Evolutionary conservation across 2,329 filamentous ascomycete species (phyloP).

Genomic region (Simplicillium aogashimaense): DNA sequence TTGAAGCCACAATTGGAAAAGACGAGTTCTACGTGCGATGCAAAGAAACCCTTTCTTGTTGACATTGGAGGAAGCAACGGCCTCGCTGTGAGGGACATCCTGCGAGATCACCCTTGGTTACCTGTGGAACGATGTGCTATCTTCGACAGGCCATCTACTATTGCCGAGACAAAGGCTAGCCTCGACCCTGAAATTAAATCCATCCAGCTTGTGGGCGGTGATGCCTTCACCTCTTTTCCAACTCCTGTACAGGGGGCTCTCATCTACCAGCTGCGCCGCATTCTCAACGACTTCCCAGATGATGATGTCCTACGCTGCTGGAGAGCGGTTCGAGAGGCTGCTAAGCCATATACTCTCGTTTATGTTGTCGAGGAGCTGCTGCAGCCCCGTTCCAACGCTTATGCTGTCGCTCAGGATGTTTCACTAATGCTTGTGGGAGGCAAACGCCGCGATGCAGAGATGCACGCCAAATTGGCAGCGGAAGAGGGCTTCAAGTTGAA

Average conservation of each 20-base stretch:
- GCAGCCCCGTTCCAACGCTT: neutral
- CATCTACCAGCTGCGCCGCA: slow-evolving; percentile 1
- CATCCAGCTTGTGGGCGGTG: neutral
- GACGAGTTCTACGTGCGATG: neutral
- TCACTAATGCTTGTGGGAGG: slow-evolving; percentile 2
- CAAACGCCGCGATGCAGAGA: slow-evolving; percentile 1
- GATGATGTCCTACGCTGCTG: slow-evolving; percentile 1
- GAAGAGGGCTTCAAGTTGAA: neutral
- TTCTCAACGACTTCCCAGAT: slow-evolving; percentile 5
- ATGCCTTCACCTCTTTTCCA: neutral
- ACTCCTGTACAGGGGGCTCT: neutral
- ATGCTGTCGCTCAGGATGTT: slow-evolving; percentile 1
- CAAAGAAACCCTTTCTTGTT: neutral
- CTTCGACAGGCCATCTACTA: neutral
- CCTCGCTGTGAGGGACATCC: slow-evolving; percentile 1
- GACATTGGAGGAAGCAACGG: slow-evolving; percentile 2
- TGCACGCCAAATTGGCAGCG: slow-evolving; percentile 1
- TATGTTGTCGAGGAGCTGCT: slow-evolving; percentile 1
- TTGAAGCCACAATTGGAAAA: neutral
- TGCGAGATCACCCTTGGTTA: neutral
- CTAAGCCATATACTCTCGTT: neutral
- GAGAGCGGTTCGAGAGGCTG: neutral
- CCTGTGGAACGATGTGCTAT: neutral
- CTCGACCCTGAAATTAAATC: neutral
- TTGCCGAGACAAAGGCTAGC: neutral